Evolutionary conservation across 148 eudicot species (phyloP).

Genomic region (Amaranthus hypochondriacus): DNA sequence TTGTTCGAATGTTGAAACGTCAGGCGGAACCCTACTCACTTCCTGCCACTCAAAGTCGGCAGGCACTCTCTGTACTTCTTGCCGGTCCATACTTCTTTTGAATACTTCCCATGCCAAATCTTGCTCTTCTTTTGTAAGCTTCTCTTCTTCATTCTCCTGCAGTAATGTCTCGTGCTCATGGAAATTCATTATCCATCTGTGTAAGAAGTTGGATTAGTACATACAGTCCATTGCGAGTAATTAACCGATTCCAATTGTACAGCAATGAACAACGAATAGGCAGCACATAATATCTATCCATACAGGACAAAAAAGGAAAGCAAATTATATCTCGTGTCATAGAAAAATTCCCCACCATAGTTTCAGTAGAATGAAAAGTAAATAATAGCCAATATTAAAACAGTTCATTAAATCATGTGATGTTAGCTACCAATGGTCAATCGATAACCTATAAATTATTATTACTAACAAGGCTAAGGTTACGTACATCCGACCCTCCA

Average conservation of each 20-base stretch:
- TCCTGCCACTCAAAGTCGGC: slow-evolving; percentile 72
- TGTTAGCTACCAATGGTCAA: too few species aligned
- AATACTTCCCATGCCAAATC: slow-evolving; percentile 98
- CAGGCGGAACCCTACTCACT: slow-evolving; percentile 53
- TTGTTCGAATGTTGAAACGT: slow-evolving; percentile 32
- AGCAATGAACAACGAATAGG: not conserved
- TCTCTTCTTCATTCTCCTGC: slow-evolving; percentile 96
- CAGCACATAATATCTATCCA: not conserved
- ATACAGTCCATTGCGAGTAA: not conserved
- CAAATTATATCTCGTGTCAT: not conserved
- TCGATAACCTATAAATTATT: too few species aligned
- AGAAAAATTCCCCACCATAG: not conserved
- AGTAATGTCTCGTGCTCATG: slow-evolving; percentile 90
- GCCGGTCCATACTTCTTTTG: slow-evolving; percentile 59
- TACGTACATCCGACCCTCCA: too few species aligned
- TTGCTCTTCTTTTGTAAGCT: slow-evolving; percentile 94
- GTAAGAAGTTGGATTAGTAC: not conserved
- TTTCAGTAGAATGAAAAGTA: too few species aligned
- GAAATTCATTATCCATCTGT: slow-evolving; percentile 86
- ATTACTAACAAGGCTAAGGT: too few species aligned
- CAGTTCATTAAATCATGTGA: too few species aligned
- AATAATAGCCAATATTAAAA: too few species aligned
- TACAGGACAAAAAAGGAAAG: not conserved
- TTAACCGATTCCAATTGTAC: not conserved
- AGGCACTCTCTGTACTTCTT: slow-evolving; percentile 61